phyloP scores from a whole-genome alignment of 2,329 filamentous ascomycete species.

The Beauveria rudraprayagi region DNA sequence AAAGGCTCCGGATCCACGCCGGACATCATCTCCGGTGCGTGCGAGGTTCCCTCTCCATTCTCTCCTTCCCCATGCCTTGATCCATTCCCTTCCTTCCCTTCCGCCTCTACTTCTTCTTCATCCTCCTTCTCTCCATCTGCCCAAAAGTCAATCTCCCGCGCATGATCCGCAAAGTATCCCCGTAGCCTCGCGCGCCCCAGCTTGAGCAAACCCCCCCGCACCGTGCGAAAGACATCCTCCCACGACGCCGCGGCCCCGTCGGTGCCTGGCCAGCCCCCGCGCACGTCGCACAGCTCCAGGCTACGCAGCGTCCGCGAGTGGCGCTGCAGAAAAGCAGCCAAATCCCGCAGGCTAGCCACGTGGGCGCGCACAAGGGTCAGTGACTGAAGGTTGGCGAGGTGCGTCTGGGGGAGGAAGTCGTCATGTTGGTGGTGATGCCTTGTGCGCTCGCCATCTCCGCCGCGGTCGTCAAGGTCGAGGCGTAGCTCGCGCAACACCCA shows the following conservation, averaged over 20 bases:
- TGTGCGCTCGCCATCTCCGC: too few relatives aligned
- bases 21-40: not conserved
- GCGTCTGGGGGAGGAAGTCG: not conserved
- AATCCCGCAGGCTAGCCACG: not conserved
- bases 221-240: not conserved
- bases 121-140: not conserved
- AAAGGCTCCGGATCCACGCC: not conserved
- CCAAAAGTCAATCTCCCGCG: not conserved
- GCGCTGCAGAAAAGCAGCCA: not conserved
- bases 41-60: not conserved
- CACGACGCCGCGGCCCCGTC: not conserved
- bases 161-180: not conserved
- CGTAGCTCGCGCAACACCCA: slow-evolving; percentile 2
- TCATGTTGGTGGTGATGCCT: not conserved
- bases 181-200: not conserved
- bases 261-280: not conserved
- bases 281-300: not conserved
- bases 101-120: not conserved
- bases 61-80: not conserved
- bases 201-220: not conserved
- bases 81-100: not conserved
- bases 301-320: not conserved
- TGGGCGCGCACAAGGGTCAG: not conserved
- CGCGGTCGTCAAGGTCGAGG: not conserved
- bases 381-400: not conserved